phyloP scores from a whole-genome alignment of 495 filamentous ascomycete genomes.

The Xylaria nigripes region DNA sequence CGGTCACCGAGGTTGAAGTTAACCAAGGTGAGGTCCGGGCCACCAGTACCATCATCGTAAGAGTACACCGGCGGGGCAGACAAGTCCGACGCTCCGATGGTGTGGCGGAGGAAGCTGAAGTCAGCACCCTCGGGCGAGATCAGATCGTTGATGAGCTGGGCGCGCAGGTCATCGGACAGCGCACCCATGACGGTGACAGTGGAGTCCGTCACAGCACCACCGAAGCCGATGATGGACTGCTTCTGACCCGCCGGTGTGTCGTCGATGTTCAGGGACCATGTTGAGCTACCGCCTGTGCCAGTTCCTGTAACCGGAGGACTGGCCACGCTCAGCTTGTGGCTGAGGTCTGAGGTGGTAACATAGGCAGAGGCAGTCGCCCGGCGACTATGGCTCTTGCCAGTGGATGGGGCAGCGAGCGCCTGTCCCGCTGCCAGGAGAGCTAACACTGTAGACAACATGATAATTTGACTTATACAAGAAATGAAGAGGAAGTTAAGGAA shows the following conservation, averaged over 20 bases:
- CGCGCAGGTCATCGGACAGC: constrained; percentile 29
- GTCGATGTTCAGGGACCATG: constrained; percentile 43
- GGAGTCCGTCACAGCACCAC: constrained; percentile 48
- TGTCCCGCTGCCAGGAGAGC: constrained; percentile 14
- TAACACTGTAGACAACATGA: constrained; percentile 15
- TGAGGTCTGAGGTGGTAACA: constrained; percentile 39
- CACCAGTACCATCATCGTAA: constrained; percentile 41
- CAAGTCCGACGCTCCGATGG: constrained; percentile 47
- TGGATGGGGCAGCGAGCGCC: constrained; percentile 12
- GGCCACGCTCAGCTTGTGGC: constrained; percentile 35
- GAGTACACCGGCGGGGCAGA: constrained; percentile 43
- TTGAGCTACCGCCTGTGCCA: constrained; percentile 36
- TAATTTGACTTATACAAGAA: too few species aligned
- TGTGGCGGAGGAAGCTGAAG: constrained; percentile 46
- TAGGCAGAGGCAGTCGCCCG: constrained; percentile 27
- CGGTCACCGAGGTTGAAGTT: constrained; percentile 42
- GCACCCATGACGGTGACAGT: constrained; percentile 46
- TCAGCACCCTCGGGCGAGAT: constrained; percentile 40
- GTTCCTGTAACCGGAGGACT: constrained; percentile 36
- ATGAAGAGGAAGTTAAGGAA: too few species aligned
- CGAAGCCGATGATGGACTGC: constrained; percentile 45
- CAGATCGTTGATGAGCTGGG: constrained; percentile 39
- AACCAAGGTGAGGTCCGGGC: constrained; percentile 31
- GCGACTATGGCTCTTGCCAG: constrained; percentile 9
- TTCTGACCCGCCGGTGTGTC: constrained; percentile 41